These are phyloP conservation scores for Arthroderma uncinatum DNA, from an alignment of 2,329 filamentous ascomycete species.

Conservation along the genomic window DNA sequence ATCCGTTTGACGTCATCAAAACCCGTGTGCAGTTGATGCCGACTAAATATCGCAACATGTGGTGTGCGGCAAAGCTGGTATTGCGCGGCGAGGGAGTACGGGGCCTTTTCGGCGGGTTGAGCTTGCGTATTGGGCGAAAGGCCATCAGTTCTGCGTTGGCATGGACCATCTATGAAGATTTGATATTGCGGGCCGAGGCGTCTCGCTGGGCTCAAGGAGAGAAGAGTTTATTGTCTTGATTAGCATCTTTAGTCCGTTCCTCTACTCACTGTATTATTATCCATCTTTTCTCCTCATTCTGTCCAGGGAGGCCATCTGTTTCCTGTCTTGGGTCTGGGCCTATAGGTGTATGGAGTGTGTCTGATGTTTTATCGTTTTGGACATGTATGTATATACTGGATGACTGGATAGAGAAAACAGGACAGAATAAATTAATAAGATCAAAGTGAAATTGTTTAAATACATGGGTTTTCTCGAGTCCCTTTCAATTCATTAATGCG, in stretches of 20 bases:
- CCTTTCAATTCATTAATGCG: background rate
- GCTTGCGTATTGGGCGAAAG: slow-evolving; percentile 78
- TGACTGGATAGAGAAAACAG: background rate
- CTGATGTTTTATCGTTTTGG: background rate
- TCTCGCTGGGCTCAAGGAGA: slow-evolving; percentile 4
- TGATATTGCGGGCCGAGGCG: slow-evolving; percentile 61
- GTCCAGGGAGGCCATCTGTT: background rate
- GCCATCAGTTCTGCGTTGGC: slow-evolving; percentile 87
- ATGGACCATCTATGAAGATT: slow-evolving; percentile 94
- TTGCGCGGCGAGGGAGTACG: slow-evolving; percentile 66
- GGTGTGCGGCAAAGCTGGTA: slow-evolving; percentile 67
- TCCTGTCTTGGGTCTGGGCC: background rate
- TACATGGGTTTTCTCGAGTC: background rate
- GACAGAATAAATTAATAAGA: background rate
- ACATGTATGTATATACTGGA: background rate
- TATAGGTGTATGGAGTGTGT: background rate
- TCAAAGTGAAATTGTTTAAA: background rate
- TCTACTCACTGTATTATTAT: background rate
- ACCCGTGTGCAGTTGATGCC: slow-evolving; percentile 89
- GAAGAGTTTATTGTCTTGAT: slow-evolving; percentile 1
- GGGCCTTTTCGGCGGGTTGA: slow-evolving; percentile 76
- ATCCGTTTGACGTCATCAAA: slow-evolving; percentile 95
- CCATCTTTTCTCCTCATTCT: background rate
- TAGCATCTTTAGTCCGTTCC: background rate
- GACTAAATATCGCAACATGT: slow-evolving; percentile 66